Base-by-base conservation (phyloP, 2,329 filamentous ascomycete genomes). In the Paramyrothecium roridum region DNA sequence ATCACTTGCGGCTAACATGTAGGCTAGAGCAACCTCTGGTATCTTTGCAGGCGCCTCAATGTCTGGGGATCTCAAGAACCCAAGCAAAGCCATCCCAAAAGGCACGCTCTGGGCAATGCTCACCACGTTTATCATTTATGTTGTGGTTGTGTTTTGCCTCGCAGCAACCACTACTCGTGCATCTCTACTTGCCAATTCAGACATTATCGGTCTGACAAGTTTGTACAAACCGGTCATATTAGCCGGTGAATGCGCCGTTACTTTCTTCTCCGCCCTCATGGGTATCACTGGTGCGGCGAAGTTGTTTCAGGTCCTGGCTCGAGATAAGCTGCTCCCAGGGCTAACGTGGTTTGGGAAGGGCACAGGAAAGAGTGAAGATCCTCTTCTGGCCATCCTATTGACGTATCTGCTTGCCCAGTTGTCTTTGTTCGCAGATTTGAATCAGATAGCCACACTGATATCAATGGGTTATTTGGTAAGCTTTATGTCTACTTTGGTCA, bases 371-470 rank as follows among this genome's bases (percentile, higher is more conserved):
- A 80, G 77, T 2, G 91, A 96, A 62, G 89, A 93, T 61, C 91
- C 91, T 0, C 80, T 89, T 8, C 80, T 86, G 62, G 91, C 91
- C 3, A 89, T 96, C 52, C 70, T 93, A 20, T 71, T 92, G 34
- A 95, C 91, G 0, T 93, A 89, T 65, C 61, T 82, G 3, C 82
- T 93, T 54, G 86, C 90, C 1, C 91, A 96, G 67, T 60, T 93
- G 26, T 90, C 90, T 0, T 87, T 96, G 72, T 81, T 96, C 52
- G 88, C 89, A 48, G 86, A 96, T 65, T 83, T 96, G 61, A 95
- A 96, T 68, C 88, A 91, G 66, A 96, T 96, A 63, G 91, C 91
- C 7, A 93, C 90, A 0, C 86, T 96, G 55, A 91, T 96, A 48
- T 93, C 91, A 2, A 96, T 96, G 89, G 89, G 90, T 17, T 96